Evolutionary conservation across 2,329 filamentous ascomycete species (phyloP), one percentile per base, ranked within the genome.

Genomic region (Fusarium temperatum): DNA sequence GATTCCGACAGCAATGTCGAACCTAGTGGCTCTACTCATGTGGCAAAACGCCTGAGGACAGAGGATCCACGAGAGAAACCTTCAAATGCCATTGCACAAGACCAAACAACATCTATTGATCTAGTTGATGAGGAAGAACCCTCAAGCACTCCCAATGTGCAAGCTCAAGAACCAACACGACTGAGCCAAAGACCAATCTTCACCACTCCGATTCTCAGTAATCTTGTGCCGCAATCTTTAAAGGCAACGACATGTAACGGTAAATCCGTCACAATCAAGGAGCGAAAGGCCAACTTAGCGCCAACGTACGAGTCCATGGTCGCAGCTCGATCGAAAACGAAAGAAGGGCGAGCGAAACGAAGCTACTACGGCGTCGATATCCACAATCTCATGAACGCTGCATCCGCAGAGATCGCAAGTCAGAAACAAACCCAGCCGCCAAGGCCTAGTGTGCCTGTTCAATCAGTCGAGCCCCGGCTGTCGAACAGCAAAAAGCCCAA

Each of bases 341-440:
- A 89, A 71, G 89, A 92, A 64, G 92, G 92, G 5, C 87, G 90
- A 66, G 93, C 93, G 6, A 90, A 89, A 77, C 90, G 90, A 76
- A 92, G 91, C 76, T 98, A 95, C 83, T 99, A 98, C 80, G 96
- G 96, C 15, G 92, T 99, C 73, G 92, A 98, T 53, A 96, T 99
- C 39, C 95, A 98, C 81, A 87, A 90, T 63, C 85, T 99, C 44
- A 88, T 98, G 65, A 91, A 93, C 64, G 88, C 92, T 22, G 93
- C 93, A 7, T 85, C 89, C 60, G 88, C 88, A 26, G 90, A 94
- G 70, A 83, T 88, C 15, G 83, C 85, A 42, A 82, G 83, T 74
- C 80, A 77, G 70, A 66, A 65, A 50, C 59, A 82, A 62, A 63
- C 72, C 4, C 77, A 72, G 54, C 73, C 76, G 5, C 54, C 70